Percentiles rank a stretch among this genome's conserved stretches.
These are phyloP conservation scores for Lactuca saligna DNA, from an alignment of 129 eudicot species.

Conservation along the genomic window DNA sequence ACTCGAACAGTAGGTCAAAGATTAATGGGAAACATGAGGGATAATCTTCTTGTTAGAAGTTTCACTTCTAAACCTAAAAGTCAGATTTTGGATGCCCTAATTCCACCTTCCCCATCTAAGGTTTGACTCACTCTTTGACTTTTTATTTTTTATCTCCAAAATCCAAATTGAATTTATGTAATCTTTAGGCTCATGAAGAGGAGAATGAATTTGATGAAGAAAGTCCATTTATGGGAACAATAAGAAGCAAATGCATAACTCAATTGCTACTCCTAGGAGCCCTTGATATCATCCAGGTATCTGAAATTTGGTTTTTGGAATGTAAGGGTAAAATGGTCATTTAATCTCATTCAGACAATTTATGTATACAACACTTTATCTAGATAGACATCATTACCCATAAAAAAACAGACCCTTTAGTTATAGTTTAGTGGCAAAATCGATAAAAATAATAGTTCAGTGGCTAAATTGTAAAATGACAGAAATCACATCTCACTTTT, in stretches of 20 bases:
- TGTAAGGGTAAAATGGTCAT: too few species aligned
- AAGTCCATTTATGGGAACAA: constrained; percentile 43
- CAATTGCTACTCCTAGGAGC: constrained; percentile 37
- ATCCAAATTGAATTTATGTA: constrained; percentile 1
- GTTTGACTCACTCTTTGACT: constrained; percentile 24
- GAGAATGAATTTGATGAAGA: constrained; percentile 58
- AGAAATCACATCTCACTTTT: too few species aligned
- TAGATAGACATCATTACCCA: too few species aligned
- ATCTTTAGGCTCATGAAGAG: constrained; percentile 48
- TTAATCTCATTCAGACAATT: too few species aligned
- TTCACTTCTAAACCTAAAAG: constrained; percentile 65
- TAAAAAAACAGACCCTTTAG: too few species aligned
- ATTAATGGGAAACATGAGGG: constrained; percentile 92
- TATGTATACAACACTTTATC: too few species aligned
- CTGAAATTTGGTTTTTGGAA: background rate
- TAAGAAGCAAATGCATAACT: constrained; percentile 42
- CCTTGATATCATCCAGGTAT: constrained; percentile 43
- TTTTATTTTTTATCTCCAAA: background rate
- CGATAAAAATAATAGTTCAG: too few species aligned
- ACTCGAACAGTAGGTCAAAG: constrained; percentile 86
- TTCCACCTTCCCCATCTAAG: constrained; percentile 62
- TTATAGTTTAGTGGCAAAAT: too few species aligned
- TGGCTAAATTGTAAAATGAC: background rate
- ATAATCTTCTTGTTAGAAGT: constrained; percentile 64
- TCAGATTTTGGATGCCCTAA: constrained; percentile 41